phyloP scores from a whole-genome alignment of 306 rosid genomes.

The Fragaria iinumae region DNA sequence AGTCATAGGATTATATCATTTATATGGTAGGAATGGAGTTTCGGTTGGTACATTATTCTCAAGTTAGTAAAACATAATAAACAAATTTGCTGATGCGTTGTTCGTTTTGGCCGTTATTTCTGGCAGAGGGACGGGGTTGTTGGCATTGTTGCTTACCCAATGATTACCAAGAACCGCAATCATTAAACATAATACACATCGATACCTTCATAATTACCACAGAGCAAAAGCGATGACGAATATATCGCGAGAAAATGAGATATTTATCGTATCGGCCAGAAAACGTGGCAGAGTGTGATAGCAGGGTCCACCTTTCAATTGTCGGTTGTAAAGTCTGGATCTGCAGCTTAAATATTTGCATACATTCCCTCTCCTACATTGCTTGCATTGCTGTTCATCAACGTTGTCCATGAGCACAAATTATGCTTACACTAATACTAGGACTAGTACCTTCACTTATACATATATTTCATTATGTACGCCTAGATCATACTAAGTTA shows the following conservation, averaged over 20 bases:
- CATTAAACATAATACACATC: background rate
- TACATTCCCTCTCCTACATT: conserved; percentile 13
- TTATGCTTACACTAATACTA: background rate
- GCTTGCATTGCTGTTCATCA: background rate
- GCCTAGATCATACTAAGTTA: too few species aligned
- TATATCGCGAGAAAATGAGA: conserved; percentile 3
- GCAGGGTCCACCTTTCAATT: conserved; percentile 18
- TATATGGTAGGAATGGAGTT: background rate
- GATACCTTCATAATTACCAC: background rate
- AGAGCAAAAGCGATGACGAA: background rate
- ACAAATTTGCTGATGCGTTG: background rate
- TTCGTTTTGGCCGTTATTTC: background rate
- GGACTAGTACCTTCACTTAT: background rate
- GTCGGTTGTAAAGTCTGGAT: conserved; percentile 34
- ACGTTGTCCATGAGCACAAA: background rate
- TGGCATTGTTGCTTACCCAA: conserved; percentile 16
- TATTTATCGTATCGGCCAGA: background rate
- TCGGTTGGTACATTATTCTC: background rate
- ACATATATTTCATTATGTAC: too few species aligned
- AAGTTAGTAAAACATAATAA: background rate
- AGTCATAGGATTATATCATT: background rate
- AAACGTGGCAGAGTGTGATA: conserved; percentile 8
- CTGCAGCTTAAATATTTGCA: conserved; percentile 3
- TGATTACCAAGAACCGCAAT: background rate
- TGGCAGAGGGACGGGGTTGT: background rate